These are phyloP conservation scores for Xylariaceae sp. DNA, from an alignment of 2,329 filamentous ascomycete genomes.

Conservation along the genomic window DNA sequence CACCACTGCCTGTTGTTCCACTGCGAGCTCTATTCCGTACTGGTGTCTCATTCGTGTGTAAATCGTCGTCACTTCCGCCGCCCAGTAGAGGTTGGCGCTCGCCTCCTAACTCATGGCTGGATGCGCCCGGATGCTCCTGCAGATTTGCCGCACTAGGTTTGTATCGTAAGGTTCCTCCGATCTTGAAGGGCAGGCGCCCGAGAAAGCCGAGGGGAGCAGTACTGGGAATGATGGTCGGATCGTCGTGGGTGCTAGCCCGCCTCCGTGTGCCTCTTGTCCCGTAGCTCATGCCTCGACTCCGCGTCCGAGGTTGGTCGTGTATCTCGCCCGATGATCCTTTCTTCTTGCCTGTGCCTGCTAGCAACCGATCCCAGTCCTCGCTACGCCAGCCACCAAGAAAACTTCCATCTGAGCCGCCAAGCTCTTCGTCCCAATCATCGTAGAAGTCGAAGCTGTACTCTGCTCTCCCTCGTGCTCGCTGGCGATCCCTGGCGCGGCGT, in stretches of 20 bases:
- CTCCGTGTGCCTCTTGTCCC: slow-evolving; percentile 59
- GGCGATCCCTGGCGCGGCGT: slow-evolving; percentile 63
- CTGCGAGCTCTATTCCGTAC: slow-evolving; percentile 60
- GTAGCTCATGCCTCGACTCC: slow-evolving; percentile 86
- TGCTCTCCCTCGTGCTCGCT: slow-evolving; percentile 55
- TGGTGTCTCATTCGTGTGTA: slow-evolving; percentile 19
- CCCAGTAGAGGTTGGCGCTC: slow-evolving; percentile 68
- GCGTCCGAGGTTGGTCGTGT: slow-evolving; percentile 23
- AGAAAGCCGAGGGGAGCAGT: slow-evolving; percentile 83
- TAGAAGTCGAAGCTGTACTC: slow-evolving; percentile 96
- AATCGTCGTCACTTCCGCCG: slow-evolving; percentile 8
- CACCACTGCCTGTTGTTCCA: slow-evolving; percentile 72
- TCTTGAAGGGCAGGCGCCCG: slow-evolving; percentile 75
- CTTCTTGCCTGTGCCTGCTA: slow-evolving; percentile 60
- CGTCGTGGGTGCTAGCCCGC: slow-evolving; percentile 52
- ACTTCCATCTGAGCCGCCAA: slow-evolving; percentile 38
- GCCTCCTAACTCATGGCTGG: slow-evolving; percentile 35
- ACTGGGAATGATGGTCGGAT: slow-evolving; percentile 86
- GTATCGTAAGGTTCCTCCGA: slow-evolving; percentile 79
- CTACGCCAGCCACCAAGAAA: slow-evolving; percentile 63
- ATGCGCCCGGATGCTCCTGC: slow-evolving; percentile 72
- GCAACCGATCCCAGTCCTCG: slow-evolving; percentile 79
- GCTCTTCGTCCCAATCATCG: slow-evolving; percentile 83
- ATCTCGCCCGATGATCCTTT: slow-evolving; percentile 18
- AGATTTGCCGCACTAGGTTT: slow-evolving; percentile 87